phyloP scores from a whole-genome alignment of 306 rosid species.

The Cicer chorassanicum region DNA sequence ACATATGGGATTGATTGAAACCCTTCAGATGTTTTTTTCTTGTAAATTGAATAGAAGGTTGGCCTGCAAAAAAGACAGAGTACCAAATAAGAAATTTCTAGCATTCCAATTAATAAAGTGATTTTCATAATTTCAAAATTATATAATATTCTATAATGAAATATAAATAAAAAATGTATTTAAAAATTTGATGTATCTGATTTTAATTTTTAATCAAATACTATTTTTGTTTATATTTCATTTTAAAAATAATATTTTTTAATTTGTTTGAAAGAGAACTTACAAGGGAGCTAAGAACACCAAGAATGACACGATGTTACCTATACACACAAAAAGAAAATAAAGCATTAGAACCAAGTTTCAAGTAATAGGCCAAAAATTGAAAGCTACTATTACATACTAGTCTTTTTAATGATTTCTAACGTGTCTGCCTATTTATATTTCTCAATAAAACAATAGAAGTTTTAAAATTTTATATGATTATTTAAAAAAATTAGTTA shows the following conservation, averaged over 20 bases:
- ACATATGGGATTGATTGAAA: constrained; percentile 72
- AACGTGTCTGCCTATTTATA: too few species aligned
- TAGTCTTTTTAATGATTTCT: too few species aligned
- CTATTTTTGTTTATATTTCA: too few species aligned
- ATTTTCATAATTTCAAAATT: too few species aligned
- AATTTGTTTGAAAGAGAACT: constrained; percentile 36
- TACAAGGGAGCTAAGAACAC: constrained; percentile 80
- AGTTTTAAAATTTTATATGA: too few species aligned
- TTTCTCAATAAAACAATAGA: too few species aligned
- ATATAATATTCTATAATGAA: too few species aligned
- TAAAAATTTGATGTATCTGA: too few species aligned
- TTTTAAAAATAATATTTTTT: neutral
- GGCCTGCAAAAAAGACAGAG: constrained; percentile 49
- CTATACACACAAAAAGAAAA: constrained; percentile 40
- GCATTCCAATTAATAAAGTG: neutral
- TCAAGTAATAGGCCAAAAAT: neutral
- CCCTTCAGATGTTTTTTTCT: constrained; percentile 69
- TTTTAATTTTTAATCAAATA: too few species aligned
- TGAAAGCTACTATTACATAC: neutral
- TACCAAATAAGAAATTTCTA: neutral
- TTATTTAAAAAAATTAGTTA: too few species aligned
- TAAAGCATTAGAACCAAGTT: neutral
- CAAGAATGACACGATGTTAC: constrained; percentile 72
- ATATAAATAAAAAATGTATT: too few species aligned
- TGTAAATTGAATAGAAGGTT: constrained; percentile 65